Conservation (phyloP, 306 rosid genomes). For the Inga laurina region DNA sequence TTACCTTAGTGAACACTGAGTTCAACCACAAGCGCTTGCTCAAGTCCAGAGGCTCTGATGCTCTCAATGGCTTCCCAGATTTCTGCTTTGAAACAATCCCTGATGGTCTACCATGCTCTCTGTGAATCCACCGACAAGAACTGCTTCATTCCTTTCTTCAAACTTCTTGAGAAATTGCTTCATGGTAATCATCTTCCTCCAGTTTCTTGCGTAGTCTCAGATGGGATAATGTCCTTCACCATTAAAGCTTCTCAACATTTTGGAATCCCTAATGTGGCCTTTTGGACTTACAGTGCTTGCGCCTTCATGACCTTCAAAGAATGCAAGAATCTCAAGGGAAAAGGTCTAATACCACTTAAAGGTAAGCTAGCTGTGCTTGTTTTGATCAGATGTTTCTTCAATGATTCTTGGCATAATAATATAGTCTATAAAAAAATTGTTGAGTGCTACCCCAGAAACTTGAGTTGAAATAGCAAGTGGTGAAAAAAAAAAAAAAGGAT, state of each 20-base stretch:
- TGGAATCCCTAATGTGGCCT: conserved; percentile 34
- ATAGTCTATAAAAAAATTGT: background rate
- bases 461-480: background rate
- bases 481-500: background rate
- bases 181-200: conserved; percentile 30
- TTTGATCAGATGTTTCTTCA: background rate
- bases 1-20: too few relatives aligned
- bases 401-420: background rate
- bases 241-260: conserved; percentile 41
- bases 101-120: conserved; percentile 44
- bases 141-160: conserved; percentile 31
- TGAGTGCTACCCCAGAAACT: background rate
- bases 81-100: conserved; percentile 45
- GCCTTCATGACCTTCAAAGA: conserved; percentile 38
- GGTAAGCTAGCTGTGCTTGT: conserved; percentile 8
- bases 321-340: conserved; percentile 46
- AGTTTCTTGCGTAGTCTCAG: conserved; percentile 42
- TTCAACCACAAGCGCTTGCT: too few relatives aligned
- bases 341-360: too few relatives aligned
- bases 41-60: conserved; percentile 34
- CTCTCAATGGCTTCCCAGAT: conserved; percentile 33
- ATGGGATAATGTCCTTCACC: conserved; percentile 44
- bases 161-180: conserved; percentile 40
- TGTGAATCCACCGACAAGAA: conserved; percentile 37
- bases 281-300: conserved; percentile 41